Conservation (phyloP, 805 yeast genomes). For the Sugiyamaella chiloensis region DNA sequence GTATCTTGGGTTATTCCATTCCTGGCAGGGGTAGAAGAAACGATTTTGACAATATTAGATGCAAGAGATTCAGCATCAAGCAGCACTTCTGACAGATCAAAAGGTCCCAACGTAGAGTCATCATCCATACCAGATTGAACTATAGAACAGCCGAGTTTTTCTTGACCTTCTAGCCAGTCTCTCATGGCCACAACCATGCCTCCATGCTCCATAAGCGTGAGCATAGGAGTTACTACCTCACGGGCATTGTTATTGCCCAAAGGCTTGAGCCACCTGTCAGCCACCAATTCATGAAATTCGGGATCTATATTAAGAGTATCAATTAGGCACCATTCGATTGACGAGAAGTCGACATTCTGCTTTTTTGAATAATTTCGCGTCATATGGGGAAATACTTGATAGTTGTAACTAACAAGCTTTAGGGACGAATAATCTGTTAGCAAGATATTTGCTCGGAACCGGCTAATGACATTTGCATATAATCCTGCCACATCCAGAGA, state of each 20-base stretch:
- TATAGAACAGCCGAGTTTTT: slow-evolving; percentile 50
- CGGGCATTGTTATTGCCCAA: slow-evolving; percentile 77
- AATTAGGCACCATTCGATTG: slow-evolving; percentile 85
- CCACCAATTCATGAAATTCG: slow-evolving; percentile 83
- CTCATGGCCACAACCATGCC: slow-evolving; percentile 91
- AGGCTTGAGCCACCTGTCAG: slow-evolving; percentile 88
- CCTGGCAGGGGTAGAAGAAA: slow-evolving; percentile 49
- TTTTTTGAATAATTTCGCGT: slow-evolving; percentile 78
- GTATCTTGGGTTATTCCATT: slow-evolving; percentile 37
- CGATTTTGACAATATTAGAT: slow-evolving; percentile 65
- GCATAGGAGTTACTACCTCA: slow-evolving; percentile 79
- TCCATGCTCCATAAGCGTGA: slow-evolving; percentile 89
- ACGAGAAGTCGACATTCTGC: slow-evolving; percentile 69
- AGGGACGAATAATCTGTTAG: slow-evolving; percentile 84
- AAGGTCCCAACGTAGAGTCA: slow-evolving; percentile 37
- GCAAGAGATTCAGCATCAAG: slow-evolving; percentile 72
- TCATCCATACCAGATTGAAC: slow-evolving; percentile 35
- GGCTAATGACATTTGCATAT: slow-evolving; percentile 75
- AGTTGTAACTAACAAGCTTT: slow-evolving; percentile 88
- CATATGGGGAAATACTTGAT: slow-evolving; percentile 82
- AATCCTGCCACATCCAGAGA: slow-evolving; percentile 79
- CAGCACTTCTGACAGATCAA: slow-evolving; percentile 59
- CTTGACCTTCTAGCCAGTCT: slow-evolving; percentile 81
- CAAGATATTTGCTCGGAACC: slow-evolving; percentile 65
- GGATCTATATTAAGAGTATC: slow-evolving; percentile 88